Evolutionary conservation across 2,329 filamentous ascomycete species (phyloP).

Genomic region (Chaetomium olivaceum): DNA sequence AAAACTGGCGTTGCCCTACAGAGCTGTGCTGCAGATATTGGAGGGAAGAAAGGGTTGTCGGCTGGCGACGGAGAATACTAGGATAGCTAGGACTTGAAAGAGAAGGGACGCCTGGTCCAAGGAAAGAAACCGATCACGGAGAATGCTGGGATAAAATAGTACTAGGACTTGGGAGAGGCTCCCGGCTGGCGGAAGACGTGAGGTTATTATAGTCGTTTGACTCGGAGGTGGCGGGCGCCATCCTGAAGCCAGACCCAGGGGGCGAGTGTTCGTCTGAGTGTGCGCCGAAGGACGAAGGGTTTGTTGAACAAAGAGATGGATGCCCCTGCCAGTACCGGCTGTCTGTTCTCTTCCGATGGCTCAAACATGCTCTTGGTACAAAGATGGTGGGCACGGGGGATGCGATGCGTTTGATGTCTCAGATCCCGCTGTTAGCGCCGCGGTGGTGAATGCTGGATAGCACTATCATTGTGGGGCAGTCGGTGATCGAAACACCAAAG

Average conservation of each 20-base stretch:
- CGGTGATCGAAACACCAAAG: background rate
- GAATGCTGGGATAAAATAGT: background rate
- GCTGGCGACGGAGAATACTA: slow-evolving; percentile 17
- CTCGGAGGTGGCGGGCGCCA: background rate
- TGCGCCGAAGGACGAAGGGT: background rate
- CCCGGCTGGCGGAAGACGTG: background rate
- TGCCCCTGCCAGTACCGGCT: background rate
- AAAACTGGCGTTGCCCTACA: background rate
- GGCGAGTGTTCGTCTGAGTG: background rate
- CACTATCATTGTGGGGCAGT: slow-evolving; percentile 15
- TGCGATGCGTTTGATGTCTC: slow-evolving; percentile 25
- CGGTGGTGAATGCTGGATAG: background rate
- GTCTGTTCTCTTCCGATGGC: slow-evolving; percentile 10
- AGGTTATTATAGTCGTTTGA: slow-evolving; percentile 9
- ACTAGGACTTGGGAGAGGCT: background rate
- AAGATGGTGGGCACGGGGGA: slow-evolving; percentile 9
- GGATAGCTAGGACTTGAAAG: slow-evolving; percentile 9
- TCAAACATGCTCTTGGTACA: slow-evolving; percentile 13
- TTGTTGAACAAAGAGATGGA: background rate
- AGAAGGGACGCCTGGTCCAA: slow-evolving; percentile 28
- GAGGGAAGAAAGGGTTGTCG: slow-evolving; percentile 12
- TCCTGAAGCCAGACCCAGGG: background rate
- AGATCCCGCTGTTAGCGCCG: slow-evolving; percentile 22
- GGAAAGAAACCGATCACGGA: background rate
- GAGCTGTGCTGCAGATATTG: background rate